Evolutionary conservation across 305 asterid species (phyloP).

Genomic region (Petunia hybrid): DNA sequence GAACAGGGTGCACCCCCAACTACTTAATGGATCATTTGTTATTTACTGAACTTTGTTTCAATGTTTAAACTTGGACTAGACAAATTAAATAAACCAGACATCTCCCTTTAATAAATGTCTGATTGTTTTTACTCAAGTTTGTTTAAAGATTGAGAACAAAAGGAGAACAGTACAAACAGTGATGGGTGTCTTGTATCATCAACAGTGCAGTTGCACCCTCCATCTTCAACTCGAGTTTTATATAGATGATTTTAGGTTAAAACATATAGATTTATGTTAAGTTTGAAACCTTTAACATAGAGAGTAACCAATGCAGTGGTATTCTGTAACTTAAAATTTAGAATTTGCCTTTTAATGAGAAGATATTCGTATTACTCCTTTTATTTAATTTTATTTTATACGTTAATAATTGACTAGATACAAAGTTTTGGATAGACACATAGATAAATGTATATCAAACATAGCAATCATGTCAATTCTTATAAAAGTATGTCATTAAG

Average conservation of each 20-base stretch:
- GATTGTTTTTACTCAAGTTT: conserved; percentile 4
- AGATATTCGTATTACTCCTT: background rate
- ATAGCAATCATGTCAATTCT: no score
- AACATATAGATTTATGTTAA: no score
- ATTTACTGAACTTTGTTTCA: conserved; percentile 19
- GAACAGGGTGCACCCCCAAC: conserved; percentile 35
- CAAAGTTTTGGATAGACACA: background rate
- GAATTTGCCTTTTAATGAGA: background rate
- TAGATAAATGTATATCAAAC: background rate
- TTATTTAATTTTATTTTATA: background rate
- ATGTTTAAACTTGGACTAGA: conserved; percentile 24
- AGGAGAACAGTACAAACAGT: background rate
- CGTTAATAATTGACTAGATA: background rate
- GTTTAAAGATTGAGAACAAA: background rate
- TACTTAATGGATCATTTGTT: conserved; percentile 33
- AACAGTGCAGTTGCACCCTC: background rate
- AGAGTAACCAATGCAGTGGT: background rate
- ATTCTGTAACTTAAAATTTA: background rate
- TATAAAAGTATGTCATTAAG: background rate
- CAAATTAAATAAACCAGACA: conserved; percentile 14
- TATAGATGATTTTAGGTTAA: background rate
- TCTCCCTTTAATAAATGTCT: conserved; percentile 11
- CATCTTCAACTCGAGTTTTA: background rate
- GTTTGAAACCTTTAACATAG: background rate
- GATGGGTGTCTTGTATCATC: background rate